These are phyloP conservation scores for Clonostachys chloroleuca DNA, from an alignment of 2,329 filamentous ascomycete species.

Conservation along the genomic window DNA sequence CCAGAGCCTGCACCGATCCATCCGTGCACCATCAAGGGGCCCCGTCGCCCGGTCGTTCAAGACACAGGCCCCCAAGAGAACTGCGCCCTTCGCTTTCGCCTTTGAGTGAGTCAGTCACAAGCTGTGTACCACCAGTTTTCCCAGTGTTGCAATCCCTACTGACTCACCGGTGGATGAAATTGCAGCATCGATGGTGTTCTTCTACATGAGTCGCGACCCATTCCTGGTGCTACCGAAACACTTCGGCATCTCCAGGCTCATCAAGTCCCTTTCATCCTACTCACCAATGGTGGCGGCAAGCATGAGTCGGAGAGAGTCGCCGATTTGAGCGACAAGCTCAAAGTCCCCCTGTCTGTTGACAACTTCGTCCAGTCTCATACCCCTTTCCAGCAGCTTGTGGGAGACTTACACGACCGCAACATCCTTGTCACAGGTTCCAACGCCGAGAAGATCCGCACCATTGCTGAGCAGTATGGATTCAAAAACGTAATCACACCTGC, in stretches of 20 bases:
- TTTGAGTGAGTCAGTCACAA: no score
- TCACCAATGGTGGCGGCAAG: not conserved
- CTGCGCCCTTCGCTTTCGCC: no score
- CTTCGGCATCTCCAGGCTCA: not conserved
- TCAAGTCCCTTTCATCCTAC: not conserved
- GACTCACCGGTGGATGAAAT: no score
- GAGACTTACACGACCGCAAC: slow-evolving; percentile 28
- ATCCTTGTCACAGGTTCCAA: slow-evolving; percentile 50
- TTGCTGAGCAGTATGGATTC: slow-evolving; percentile 25
- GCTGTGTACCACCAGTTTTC: no score
- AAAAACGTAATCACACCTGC: slow-evolving; percentile 28
- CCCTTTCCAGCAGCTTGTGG: slow-evolving; percentile 57
- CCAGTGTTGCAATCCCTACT: no score
- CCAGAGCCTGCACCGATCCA: no score
- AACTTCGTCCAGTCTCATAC: slow-evolving; percentile 64
- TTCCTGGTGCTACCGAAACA: not conserved
- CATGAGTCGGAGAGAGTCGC: not conserved
- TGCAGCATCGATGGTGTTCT: not conserved
- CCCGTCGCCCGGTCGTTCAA: no score
- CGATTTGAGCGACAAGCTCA: not conserved
- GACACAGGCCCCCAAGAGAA: no score
- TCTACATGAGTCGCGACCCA: not conserved
- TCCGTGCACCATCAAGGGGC: no score
- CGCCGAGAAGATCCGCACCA: slow-evolving; percentile 15
- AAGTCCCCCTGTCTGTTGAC: not conserved